These are phyloP conservation scores for Brassica nigra DNA, from an alignment of 345 rosid species.

Conservation along the genomic window DNA sequence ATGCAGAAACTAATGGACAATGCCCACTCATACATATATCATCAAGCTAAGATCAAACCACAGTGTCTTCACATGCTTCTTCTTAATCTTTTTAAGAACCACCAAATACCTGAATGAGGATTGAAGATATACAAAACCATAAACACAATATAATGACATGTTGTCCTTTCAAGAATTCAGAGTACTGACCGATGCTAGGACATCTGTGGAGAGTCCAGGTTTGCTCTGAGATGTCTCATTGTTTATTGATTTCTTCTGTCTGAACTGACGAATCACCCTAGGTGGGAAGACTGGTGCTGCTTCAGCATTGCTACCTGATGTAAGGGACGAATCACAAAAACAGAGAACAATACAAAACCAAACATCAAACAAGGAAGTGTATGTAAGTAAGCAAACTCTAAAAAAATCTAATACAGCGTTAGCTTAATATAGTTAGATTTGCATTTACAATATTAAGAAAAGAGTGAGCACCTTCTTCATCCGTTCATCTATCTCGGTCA, in stretches of 20 bases:
- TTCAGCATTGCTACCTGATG: conserved; percentile 42
- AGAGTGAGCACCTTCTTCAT: conserved; percentile 64
- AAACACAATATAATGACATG: neutral
- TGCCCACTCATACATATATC: conserved; percentile 2
- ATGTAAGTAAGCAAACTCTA: neutral
- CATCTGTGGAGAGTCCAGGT: conserved; percentile 63
- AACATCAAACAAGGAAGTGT: neutral
- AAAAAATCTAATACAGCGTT: too few species aligned
- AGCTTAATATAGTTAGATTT: neutral
- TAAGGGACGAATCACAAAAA: too few species aligned
- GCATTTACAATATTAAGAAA: neutral
- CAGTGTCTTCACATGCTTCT: conserved; percentile 7
- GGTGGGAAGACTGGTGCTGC: conserved; percentile 41
- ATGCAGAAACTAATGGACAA: neutral
- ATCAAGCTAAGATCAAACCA: conserved; percentile 4
- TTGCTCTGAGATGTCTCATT: conserved; percentile 50
- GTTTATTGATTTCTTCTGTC: conserved; percentile 67
- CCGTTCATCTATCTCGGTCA: conserved; percentile 71
- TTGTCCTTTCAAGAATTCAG: neutral
- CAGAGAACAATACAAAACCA: too few species aligned
- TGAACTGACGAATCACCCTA: conserved; percentile 62
- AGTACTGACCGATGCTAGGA: conserved; percentile 66
- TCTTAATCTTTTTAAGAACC: conserved; percentile 38
- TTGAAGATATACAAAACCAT: neutral
- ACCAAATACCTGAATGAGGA: conserved; percentile 52